Evolutionary conservation across 1,284 basidiomycete species (phyloP).

Genomic region (Ganoderma lucidum): DNA sequence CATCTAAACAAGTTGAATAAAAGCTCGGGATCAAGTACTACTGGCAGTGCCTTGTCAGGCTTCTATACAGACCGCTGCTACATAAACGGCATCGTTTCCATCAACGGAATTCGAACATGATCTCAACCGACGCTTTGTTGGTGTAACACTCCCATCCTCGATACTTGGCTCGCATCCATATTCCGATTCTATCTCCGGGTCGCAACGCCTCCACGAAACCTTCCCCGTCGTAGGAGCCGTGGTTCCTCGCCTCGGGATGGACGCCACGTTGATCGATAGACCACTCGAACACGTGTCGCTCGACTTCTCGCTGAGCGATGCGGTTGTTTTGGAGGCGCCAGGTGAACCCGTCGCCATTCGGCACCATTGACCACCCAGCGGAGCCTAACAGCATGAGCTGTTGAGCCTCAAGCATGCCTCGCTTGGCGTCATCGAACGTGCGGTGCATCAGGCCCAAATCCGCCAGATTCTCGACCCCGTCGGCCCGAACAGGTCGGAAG

Average conservation of each 20-base stretch:
- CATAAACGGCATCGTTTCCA: no score
- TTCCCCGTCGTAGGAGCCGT: not conserved
- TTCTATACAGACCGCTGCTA: no score
- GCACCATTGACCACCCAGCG: not conserved
- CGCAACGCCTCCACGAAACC: conserved; percentile 14
- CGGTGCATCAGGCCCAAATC: not conserved
- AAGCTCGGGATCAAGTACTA: no score
- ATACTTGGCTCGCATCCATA: conserved; percentile 22
- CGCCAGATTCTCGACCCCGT: not conserved
- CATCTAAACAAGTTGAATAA: no score
- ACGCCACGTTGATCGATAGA: not conserved
- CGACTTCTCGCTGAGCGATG: not conserved
- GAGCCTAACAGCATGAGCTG: not conserved
- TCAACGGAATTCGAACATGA: conserved; percentile 19
- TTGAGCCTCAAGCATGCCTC: not conserved
- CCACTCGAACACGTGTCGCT: conserved; percentile 2
- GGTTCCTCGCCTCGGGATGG: not conserved
- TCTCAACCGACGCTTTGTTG: conserved; percentile 2
- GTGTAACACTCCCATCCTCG: conserved; percentile 17
- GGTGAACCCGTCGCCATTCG: not conserved
- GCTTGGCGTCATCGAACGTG: not conserved
- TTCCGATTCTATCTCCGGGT: conserved; percentile 19
- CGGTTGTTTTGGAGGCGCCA: conserved; percentile 4
- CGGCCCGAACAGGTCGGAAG: not conserved
- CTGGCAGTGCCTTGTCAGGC: no score